Base-by-base conservation (phyloP, 192 early-diverging fungal species). In the Dimargaris xerosporica region DNA sequence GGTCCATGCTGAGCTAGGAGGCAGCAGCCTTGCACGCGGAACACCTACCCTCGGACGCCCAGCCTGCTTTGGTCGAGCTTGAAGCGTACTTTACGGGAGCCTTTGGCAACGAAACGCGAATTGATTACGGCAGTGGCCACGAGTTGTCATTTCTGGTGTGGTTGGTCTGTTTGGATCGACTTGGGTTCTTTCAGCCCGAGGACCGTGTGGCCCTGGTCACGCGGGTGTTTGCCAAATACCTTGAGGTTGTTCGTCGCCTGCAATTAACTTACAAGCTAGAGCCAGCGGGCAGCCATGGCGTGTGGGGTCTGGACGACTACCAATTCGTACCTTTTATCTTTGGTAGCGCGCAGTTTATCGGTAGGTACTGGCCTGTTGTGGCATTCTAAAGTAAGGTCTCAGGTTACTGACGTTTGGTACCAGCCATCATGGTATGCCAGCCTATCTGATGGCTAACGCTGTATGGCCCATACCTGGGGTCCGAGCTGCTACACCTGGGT, bases 61-160 rank as follows among this genome's bases (percentile, higher is more conserved):
- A 83, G 54, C 62, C 64, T 0, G 85, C 85, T 0, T 71, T 82
- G 17, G 50, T 77, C 10, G n/a, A n/a, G n/a, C 69, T 96, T 6
- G 66, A 61, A 0, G 67, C 83, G 26, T 97, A 96, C 64, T 75
- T 95, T 39, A 73, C 64, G 0, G 76, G 75, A 26, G 66, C 74
- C 13, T 95, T 97, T 80, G 96, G 96, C 1, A 85, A 99, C 67
- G 78, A 75, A 10, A 90, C 82, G 3, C 80, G 96, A 17, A 89
- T 99, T 21, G 96, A 99, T 71, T 99, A 99, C 69, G 96, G 96
- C 19, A 89, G 84, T 31, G 96, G 96, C 16, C 96, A 99, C 67
- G 96, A 99, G 70, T 74, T 95, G 28, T 81, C 80, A 30, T 99
- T 99, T 70, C 70, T 85, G 3, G 79, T 83, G 11, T 99, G 85